Evolutionary conservation across 495 filamentous ascomycete species (phyloP).

Genomic region (Pseudoneurospora amorphoporcata): DNA sequence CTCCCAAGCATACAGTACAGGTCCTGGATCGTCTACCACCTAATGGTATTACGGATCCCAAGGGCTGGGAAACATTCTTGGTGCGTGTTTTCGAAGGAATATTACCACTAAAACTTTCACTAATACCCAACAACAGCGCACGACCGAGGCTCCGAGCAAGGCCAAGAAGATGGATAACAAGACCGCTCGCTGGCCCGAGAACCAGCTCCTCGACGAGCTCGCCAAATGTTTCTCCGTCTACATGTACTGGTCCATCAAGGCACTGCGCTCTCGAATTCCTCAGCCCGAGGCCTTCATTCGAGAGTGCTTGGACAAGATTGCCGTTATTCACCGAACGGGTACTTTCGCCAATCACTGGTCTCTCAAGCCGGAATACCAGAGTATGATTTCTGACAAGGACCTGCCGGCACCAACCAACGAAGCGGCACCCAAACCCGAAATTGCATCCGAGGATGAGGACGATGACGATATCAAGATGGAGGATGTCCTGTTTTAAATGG

Average conservation of each 20-base stretch:
- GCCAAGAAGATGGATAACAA: constrained; percentile 61
- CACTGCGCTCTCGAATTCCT: constrained; percentile 55
- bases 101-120: not conserved
- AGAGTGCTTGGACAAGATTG: constrained; percentile 71
- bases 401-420: constrained; percentile 43
- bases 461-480: constrained; percentile 67
- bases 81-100: constrained; percentile 30
- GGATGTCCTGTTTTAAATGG: constrained; percentile 41
- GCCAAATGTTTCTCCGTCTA: constrained; percentile 72
- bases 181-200: constrained; percentile 73
- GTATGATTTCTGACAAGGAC: constrained; percentile 39
- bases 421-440: constrained; percentile 23
- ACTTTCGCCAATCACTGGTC: constrained; percentile 76
- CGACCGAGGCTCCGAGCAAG: constrained; percentile 35
- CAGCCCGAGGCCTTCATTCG: constrained; percentile 92
- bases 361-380: constrained; percentile 60
- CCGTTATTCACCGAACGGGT: constrained; percentile 67
- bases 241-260: constrained; percentile 83
- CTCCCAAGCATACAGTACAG: constrained; percentile 47
- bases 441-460: constrained; percentile 50
- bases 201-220: constrained; percentile 74
- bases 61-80: constrained; percentile 45
- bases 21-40: constrained; percentile 27
- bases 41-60: constrained; percentile 33
- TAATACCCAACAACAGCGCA: constrained; percentile 1